Evolutionary conservation across 2,329 filamentous ascomycete species (phyloP).

Genomic region (Nemania sp.): DNA sequence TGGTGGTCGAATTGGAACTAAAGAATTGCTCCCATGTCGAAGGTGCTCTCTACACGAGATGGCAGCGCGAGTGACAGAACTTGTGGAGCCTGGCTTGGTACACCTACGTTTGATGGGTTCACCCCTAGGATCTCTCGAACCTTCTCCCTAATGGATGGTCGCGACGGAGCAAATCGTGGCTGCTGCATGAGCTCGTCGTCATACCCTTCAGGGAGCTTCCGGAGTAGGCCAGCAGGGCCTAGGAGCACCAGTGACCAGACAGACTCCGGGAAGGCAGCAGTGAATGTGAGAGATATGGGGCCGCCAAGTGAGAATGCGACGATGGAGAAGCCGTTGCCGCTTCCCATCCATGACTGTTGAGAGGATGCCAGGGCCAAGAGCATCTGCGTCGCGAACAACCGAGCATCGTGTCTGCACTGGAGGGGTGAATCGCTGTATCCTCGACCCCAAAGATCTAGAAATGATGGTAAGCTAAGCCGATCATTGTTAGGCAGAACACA

Average conservation of each 20-base stretch:
- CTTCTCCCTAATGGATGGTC: conserved; percentile 27
- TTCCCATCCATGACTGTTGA: conserved; percentile 26
- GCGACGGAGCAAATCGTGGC: conserved; percentile 26
- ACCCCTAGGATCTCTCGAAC: conserved; percentile 29
- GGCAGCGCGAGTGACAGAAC: conserved; percentile 9
- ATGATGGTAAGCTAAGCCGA: not conserved
- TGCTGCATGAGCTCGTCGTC: conserved; percentile 28
- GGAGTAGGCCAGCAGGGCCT: conserved; percentile 29
- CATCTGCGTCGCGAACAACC: conserved; percentile 29
- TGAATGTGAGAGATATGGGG: conserved; percentile 29
- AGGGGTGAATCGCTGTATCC: conserved; percentile 35
- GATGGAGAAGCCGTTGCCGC: conserved; percentile 24
- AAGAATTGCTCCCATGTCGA: conserved; percentile 28
- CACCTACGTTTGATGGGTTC: conserved; percentile 15
- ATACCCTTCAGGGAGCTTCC: conserved; percentile 28
- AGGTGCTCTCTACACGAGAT: conserved; percentile 25
- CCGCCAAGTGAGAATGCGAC: conserved; percentile 30
- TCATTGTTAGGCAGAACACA: too few relatives aligned
- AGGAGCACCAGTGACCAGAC: conserved; percentile 27
- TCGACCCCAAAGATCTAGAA: conserved; percentile 35
- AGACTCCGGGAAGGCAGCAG: conserved; percentile 19
- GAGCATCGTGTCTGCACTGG: conserved; percentile 26
- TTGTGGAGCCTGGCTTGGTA: conserved; percentile 12
- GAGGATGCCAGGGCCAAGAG: conserved; percentile 25
- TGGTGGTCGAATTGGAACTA: conserved; percentile 35